Conservation (phyloP, 2,329 filamentous ascomycete species). For the Aureobasidium sp. region DNA sequence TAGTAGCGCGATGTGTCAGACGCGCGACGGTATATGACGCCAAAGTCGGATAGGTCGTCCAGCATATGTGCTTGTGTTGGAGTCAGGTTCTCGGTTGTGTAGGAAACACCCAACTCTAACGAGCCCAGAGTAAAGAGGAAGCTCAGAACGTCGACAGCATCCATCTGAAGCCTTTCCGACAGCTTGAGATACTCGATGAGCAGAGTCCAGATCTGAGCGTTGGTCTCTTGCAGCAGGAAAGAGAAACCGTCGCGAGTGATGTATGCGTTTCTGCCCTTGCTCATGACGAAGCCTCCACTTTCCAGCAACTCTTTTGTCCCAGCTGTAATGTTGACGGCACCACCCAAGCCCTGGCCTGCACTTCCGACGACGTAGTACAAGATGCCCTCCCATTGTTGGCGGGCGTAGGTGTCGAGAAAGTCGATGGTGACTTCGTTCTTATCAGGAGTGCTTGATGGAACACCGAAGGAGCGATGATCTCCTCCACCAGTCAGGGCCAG, state of each 20-base stretch:
- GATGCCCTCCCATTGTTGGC: slow-evolving; percentile 90
- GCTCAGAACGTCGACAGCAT: slow-evolving; percentile 86
- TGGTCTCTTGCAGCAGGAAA: slow-evolving; percentile 88
- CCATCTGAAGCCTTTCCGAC: slow-evolving; percentile 59
- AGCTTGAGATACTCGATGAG: slow-evolving; percentile 88
- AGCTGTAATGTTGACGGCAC: slow-evolving; percentile 43
- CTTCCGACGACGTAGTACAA: slow-evolving; percentile 88
- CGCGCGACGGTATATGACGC: slow-evolving; percentile 65
- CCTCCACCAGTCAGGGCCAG: slow-evolving; percentile 83
- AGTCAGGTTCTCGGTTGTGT: slow-evolving; percentile 77
- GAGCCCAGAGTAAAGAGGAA: slow-evolving; percentile 95
- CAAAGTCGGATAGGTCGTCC: slow-evolving; percentile 83
- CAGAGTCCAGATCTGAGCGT: slow-evolving; percentile 94
- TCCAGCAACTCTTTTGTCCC: slow-evolving; percentile 80
- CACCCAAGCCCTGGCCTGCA: slow-evolving; percentile 48
- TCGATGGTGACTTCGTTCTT: slow-evolving; percentile 57
- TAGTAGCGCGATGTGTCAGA: slow-evolving; percentile 54
- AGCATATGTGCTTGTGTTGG: slow-evolving; percentile 79
- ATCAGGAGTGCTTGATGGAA: slow-evolving; percentile 61
- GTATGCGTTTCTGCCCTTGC: slow-evolving; percentile 42
- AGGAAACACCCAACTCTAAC: slow-evolving; percentile 82
- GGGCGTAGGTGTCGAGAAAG: slow-evolving; percentile 77
- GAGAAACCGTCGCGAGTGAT: slow-evolving; percentile 94
- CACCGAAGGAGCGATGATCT: slow-evolving; percentile 79
- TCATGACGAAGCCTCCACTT: slow-evolving; percentile 70